A percentile compares a stretch with the other conserved stretches of the same genome.
Conservation (phyloP, 2,329 filamentous ascomycete species). For the Fusarium guadeloupense region DNA sequence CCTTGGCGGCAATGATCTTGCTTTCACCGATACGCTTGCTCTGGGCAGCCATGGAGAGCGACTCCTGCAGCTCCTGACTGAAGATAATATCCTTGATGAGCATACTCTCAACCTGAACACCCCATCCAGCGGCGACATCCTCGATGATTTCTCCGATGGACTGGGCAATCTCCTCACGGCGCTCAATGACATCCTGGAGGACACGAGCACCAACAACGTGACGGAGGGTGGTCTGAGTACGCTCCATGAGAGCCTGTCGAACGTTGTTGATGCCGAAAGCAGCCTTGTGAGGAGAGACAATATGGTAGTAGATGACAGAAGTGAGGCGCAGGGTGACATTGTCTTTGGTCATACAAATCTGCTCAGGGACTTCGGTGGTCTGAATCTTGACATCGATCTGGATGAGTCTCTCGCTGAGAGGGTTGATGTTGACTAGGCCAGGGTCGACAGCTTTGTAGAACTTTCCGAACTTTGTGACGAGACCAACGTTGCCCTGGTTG, state of each 20-base stretch:
- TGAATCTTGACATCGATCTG: conserved; percentile 99
- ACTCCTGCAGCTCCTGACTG: conserved; percentile 93
- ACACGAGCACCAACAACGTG: conserved; percentile 96
- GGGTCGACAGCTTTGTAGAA: conserved; percentile 97
- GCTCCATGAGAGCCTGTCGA: conserved; percentile 94
- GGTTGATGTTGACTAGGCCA: conserved; percentile 97
- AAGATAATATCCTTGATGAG: conserved; percentile 99
- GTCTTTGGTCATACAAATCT: conserved; percentile 99
- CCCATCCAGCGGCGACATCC: conserved; percentile 92
- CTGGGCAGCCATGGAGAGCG: conserved; percentile 97
- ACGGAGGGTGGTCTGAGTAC: conserved; percentile 95
- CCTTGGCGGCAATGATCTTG: conserved; percentile 97
- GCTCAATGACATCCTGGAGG: conserved; percentile 97
- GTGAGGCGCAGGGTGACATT: conserved; percentile 95
- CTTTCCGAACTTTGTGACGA: conserved; percentile 93
- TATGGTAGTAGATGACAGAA: conserved; percentile 99
- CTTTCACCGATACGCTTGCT: conserved; percentile 98
- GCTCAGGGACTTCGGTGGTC: conserved; percentile 94
- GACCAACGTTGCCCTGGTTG: conserved; percentile 89
- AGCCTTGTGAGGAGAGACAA: conserved; percentile 93
- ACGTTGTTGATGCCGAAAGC: conserved; percentile 97
- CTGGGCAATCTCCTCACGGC: conserved; percentile 94
- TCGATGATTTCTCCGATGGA: conserved; percentile 98
- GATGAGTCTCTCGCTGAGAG: conserved; percentile 86
- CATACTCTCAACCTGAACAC: conserved; percentile 97